A percentile compares a stretch with the other conserved stretches of the same genome.
Evolutionary conservation across 768 basidiomycete species (phyloP).

Genomic region (Naganishia kalamii): DNA sequence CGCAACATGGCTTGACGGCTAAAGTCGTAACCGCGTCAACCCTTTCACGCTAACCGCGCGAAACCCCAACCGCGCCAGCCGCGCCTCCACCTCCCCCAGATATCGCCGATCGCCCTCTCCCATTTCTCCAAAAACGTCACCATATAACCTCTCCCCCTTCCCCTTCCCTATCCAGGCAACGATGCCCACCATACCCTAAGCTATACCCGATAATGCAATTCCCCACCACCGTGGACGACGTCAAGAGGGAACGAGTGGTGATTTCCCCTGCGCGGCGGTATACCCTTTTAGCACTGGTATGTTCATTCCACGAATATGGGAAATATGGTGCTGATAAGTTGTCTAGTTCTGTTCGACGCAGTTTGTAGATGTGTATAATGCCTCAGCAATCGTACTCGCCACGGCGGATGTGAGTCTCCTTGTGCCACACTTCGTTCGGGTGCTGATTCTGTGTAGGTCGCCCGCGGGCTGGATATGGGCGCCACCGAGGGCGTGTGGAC

Average conservation of each 20-base stretch:
- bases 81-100: too few relatives aligned
- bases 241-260: background rate
- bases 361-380: conserved; percentile 59
- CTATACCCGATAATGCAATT: too few relatives aligned
- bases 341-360: conserved; percentile 14
- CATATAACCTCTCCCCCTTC: too few relatives aligned
- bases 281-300: background rate
- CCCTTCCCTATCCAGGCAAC: too few relatives aligned
- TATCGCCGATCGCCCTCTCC: too few relatives aligned
- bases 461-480: conserved; percentile 15
- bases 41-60: too few relatives aligned
- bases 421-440: background rate
- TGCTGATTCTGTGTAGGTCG: background rate
- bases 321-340: background rate
- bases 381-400: conserved; percentile 34
- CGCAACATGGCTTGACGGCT: too few relatives aligned
- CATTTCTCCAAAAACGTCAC: too few relatives aligned
- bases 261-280: background rate
- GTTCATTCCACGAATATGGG: background rate
- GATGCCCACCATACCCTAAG: too few relatives aligned
- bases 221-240: too few relatives aligned
- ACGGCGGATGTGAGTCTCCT: background rate
- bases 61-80: too few relatives aligned
- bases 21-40: too few relatives aligned
- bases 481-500: conserved; percentile 21